Evolutionary conservation across 495 filamentous ascomycete species (phyloP).

Genomic region (Aspergillus funiculosus): DNA sequence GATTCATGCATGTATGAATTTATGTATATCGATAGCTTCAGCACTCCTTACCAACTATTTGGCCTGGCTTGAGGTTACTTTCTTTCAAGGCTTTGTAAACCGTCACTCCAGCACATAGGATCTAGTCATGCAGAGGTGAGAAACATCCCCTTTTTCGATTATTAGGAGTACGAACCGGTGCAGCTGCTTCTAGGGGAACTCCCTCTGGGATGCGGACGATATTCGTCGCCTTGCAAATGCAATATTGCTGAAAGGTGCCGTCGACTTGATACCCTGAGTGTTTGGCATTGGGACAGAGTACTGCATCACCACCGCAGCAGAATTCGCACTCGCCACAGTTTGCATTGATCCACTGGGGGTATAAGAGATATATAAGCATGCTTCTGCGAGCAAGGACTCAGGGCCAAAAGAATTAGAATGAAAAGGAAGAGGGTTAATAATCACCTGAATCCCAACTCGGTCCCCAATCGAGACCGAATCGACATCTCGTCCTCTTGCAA

Average conservation of each 20-base stretch:
- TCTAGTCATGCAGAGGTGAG: too few species aligned
- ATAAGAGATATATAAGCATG: too few species aligned
- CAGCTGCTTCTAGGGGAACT: slow-evolving; percentile 60
- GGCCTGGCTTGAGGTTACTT: slow-evolving; percentile 60
- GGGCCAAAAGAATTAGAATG: too few species aligned
- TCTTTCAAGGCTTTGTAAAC: slow-evolving; percentile 87
- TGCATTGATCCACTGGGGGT: slow-evolving; percentile 64
- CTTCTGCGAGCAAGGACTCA: too few species aligned
- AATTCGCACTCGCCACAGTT: slow-evolving; percentile 63
- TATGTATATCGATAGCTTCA: too few species aligned
- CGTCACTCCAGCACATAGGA: slow-evolving; percentile 78
- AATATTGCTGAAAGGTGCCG: slow-evolving; percentile 58
- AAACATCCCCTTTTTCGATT: too few species aligned
- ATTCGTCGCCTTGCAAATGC: slow-evolving; percentile 70
- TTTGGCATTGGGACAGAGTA: slow-evolving; percentile 57
- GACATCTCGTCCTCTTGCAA: neutral
- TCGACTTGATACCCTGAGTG: slow-evolving; percentile 59
- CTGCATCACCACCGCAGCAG: slow-evolving; percentile 59
- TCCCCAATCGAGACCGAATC: slow-evolving; percentile 4
- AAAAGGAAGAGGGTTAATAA: too few species aligned
- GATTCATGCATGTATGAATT: too few species aligned
- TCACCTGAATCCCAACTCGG: slow-evolving; percentile 12
- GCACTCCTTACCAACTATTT: slow-evolving; percentile 46
- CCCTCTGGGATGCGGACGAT: slow-evolving; percentile 68
- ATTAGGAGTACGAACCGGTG: slow-evolving; percentile 45